phyloP scores from a whole-genome alignment of 805 yeast genomes.

The Zygosaccharomyces lentus region DNA sequence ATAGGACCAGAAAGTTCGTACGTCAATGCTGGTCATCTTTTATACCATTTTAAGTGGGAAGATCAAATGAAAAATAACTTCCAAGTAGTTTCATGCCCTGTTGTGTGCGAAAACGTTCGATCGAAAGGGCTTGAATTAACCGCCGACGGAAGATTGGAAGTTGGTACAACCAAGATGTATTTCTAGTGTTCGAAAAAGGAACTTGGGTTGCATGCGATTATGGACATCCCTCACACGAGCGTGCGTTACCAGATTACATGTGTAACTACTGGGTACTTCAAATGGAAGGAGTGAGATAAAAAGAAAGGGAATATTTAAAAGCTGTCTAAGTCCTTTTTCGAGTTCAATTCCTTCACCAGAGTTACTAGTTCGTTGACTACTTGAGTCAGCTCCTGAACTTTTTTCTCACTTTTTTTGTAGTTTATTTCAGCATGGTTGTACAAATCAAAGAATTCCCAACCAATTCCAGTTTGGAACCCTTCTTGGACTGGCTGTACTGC shows the following conservation, averaged over 20 bases:
- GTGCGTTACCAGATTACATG: slow-evolving; percentile 49
- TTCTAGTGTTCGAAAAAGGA: slow-evolving; percentile 45
- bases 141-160: slow-evolving; percentile 45
- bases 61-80: slow-evolving; percentile 31
- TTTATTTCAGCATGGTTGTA: slow-evolving; percentile 46
- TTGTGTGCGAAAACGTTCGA: slow-evolving; percentile 22
- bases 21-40: slow-evolving; percentile 59
- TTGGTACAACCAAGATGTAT: slow-evolving; percentile 41
- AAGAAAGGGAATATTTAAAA: not conserved
- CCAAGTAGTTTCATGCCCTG: too few relatives aligned
- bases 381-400: slow-evolving; percentile 16
- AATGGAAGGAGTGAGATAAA: not conserved
- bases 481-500: slow-evolving; percentile 54
- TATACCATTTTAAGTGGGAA: slow-evolving; percentile 62
- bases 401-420: slow-evolving; percentile 12
- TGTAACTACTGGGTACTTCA: slow-evolving; percentile 64
- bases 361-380: slow-evolving; percentile 17
- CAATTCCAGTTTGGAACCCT: slow-evolving; percentile 52
- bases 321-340: slow-evolving; percentile 7
- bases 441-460: slow-evolving; percentile 60
- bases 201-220: slow-evolving; percentile 47
- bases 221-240: slow-evolving; percentile 43
- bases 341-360: slow-evolving; percentile 19
- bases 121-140: slow-evolving; percentile 51
- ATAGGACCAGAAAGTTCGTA: slow-evolving; percentile 53